Evolutionary conservation across 2,329 filamentous ascomycete species (phyloP), one percentile per base, ranked within the genome.

Genomic region (Atkinsonella texensis): DNA sequence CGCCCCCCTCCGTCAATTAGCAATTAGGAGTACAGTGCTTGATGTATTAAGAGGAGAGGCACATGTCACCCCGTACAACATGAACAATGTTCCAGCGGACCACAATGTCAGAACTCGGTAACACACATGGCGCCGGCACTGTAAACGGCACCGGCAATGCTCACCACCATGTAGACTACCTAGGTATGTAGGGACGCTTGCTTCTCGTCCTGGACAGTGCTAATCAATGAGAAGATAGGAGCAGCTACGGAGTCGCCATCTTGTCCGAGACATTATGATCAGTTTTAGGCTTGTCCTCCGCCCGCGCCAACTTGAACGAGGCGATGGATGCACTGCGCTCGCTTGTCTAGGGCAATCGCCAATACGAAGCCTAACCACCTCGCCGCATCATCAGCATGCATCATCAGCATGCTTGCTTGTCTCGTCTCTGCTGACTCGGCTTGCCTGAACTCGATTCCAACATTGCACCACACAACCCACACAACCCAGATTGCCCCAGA

Each of bases 341-440:
- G 23, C 13, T 2, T 31, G 28, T 11, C 15, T 31, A 23, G 3
- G 23, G 35, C 46, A 40, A 48, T 23, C 46, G 18, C 40, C 38
- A 41, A 20, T 35, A 40, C 35, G 9, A 48, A n/a, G 13, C 13
- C 38, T n/a, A n/a, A 31, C 20, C 46, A 40, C 18, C 46, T 15
- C 32, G 15, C 50, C 48, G 45, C 39, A 28, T 39, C 46, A 41
- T 47, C 39, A 44, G 40, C 46, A 40, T n/a, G n/a, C n/a, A n/a
- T 23, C 20, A 28, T 28, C 28, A 28, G 15, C 40, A 52, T 48
- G 46, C 50, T 39, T 48, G 51, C 48, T 23, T 49, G 32, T 40
- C 47, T 41, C 47, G 13, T 44, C 17, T 47, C 17, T 46, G 51
- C 51, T 52, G 46, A 52, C 33, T 49, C 51, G 46, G 40, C 41